phyloP scores from a whole-genome alignment of 2,329 filamentous ascomycete genomes.

The Pezicula radicicola region DNA sequence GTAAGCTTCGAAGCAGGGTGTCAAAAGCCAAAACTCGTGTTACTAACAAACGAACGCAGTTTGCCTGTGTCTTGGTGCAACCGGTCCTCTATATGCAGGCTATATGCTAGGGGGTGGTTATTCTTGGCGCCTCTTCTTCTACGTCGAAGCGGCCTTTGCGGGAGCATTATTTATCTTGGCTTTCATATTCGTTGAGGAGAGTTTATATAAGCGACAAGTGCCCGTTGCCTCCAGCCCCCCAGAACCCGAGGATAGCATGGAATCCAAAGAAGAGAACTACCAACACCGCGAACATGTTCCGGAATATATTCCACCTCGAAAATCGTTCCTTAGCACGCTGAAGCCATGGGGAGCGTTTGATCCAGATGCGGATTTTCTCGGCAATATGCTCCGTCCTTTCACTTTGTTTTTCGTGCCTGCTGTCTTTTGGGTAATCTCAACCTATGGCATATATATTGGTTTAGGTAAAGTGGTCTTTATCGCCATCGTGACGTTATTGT shows the following conservation, averaged over 20 bases:
- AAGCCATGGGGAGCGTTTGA: constrained; percentile 41
- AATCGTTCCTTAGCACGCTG: constrained; percentile 38
- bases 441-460: constrained; percentile 34
- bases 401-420: constrained; percentile 45
- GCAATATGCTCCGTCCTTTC: constrained; percentile 42
- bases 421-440: constrained; percentile 47
- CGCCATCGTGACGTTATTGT: too few relatives aligned
- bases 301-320: constrained; percentile 30
- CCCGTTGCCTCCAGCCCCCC: constrained; percentile 16
- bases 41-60: constrained; percentile 29
- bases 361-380: constrained; percentile 39
- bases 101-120: constrained; percentile 58
- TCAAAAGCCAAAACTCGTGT: not conserved
- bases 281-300: constrained; percentile 24
- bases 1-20: constrained; percentile 21
- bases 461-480: not conserved
- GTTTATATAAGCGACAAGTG: constrained; percentile 43
- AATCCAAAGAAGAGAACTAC: constrained; percentile 12
- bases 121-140: constrained; percentile 60
- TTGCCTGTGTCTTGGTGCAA: constrained; percentile 51
- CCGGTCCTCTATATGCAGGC: constrained; percentile 54
- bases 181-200: constrained; percentile 60
- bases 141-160: constrained; percentile 55
- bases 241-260: constrained; percentile 6
- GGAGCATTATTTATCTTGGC: constrained; percentile 34